A percentile compares a stretch with the other conserved stretches of the same genome.
Conservation (phyloP, 345 rosid genomes). For the Lepidium aucheri region DNA sequence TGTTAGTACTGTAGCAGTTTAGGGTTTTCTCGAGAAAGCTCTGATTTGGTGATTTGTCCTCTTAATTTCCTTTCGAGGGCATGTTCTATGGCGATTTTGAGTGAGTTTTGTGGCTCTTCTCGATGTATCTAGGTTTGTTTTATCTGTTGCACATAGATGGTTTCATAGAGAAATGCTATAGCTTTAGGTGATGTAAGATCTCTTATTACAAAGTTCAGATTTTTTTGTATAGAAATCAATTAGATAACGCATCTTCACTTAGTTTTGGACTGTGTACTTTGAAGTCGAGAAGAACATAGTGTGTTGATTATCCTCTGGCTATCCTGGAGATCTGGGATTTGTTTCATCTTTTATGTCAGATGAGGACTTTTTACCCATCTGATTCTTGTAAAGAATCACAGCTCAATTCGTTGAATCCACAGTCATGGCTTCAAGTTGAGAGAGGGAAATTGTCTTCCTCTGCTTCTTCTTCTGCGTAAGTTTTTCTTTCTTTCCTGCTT, state of each 20-base stretch:
- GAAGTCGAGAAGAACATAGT: constrained; percentile 20
- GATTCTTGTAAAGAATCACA: constrained; percentile 85
- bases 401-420: constrained; percentile 77
- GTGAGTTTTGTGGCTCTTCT: constrained; percentile 7
- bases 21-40: constrained; percentile 18
- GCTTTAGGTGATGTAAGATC: constrained; percentile 28
- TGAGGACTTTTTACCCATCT: constrained; percentile 78
- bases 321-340: constrained; percentile 98
- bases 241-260: not conserved
- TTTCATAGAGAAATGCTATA: constrained; percentile 20
- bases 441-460: constrained; percentile 73
- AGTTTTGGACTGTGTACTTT: constrained; percentile 11
- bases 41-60: not conserved
- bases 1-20: constrained; percentile 4
- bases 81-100: constrained; percentile 12
- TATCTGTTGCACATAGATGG: constrained; percentile 19
- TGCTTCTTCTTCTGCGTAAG: constrained; percentile 70
- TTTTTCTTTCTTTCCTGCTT: not conserved
- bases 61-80: not conserved
- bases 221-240: constrained; percentile 22
- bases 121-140: constrained; percentile 15
- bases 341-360: constrained; percentile 78
- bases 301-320: constrained; percentile 31
- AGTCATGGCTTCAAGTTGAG: constrained; percentile 99
- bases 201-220: constrained; percentile 17